These are phyloP conservation scores for Hansenula lynferdii DNA, from an alignment of 1,139 yeast species.

Conservation along the genomic window DNA sequence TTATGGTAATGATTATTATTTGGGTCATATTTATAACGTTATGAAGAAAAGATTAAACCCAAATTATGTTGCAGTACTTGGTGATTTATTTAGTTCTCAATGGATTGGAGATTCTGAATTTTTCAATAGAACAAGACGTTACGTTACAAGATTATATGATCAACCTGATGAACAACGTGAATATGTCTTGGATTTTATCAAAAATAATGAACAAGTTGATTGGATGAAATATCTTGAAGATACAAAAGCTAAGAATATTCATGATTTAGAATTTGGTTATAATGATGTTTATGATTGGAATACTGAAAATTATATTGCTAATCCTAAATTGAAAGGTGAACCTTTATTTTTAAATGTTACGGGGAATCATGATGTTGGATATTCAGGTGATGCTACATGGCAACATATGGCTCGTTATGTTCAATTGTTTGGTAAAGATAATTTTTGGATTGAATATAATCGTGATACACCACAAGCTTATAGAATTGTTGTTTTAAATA, in stretches of 20 bases:
- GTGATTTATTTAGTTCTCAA: constrained; percentile 91
- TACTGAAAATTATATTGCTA: constrained; percentile 27
- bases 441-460: constrained; percentile 71
- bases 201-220: constrained; percentile 45
- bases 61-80: constrained; percentile 81
- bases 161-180: constrained; percentile 45
- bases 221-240: constrained; percentile 46
- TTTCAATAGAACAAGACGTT: constrained; percentile 69
- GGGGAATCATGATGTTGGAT: constrained; percentile 96
- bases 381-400: constrained; percentile 90
- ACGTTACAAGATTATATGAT: constrained; percentile 56
- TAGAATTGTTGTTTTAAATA: constrained; percentile 82
- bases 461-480: constrained; percentile 61
- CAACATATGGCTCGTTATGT: constrained; percentile 84
- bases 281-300: constrained; percentile 66
- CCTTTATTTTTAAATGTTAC: constrained; percentile 76
- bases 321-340: constrained; percentile 28
- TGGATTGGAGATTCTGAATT: constrained; percentile 92
- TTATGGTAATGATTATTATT: constrained; percentile 80
- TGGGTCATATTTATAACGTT: constrained; percentile 73
- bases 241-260: constrained; percentile 36
- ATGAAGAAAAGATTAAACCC: constrained; percentile 66
- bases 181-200: constrained; percentile 42
- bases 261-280: constrained; percentile 47
- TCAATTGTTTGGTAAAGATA: constrained; percentile 74